Evolutionary conservation across 2,329 filamentous ascomycete genomes (phyloP).

Genomic region (Botryotinia narcissicola): DNA sequence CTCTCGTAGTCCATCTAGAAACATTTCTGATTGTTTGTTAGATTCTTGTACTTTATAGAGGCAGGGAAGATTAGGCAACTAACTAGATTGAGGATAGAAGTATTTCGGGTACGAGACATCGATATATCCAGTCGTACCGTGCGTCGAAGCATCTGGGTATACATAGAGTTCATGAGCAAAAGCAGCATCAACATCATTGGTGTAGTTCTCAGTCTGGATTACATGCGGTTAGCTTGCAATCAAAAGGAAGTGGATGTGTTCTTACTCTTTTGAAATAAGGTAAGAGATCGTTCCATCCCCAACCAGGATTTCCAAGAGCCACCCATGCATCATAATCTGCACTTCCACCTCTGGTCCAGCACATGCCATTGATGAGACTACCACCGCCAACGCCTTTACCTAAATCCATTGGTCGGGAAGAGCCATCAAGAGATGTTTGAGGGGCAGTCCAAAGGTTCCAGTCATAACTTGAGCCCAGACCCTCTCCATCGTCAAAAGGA

Average conservation of each 20-base stretch:
- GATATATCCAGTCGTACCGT: constrained; percentile 41
- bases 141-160: constrained; percentile 34
- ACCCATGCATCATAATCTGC: constrained; percentile 43
- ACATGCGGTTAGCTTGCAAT: background rate
- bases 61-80: background rate
- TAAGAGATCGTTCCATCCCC: constrained; percentile 40
- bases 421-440: constrained; percentile 38
- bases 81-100: constrained; percentile 44
- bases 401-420: constrained; percentile 29
- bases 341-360: constrained; percentile 29
- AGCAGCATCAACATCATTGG: constrained; percentile 30
- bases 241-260: background rate
- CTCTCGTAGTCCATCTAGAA: constrained; percentile 41
- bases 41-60: background rate
- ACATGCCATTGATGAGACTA: constrained; percentile 44
- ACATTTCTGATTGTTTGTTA: constrained; percentile 37
- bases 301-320: constrained; percentile 41
- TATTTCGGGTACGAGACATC: constrained; percentile 43
- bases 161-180: constrained; percentile 33
- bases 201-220: constrained; percentile 41
- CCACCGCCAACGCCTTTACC: constrained; percentile 40
- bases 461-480: constrained; percentile 42
- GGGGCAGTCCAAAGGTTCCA: constrained; percentile 43
- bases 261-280: constrained; percentile 44
- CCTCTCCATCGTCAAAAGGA: constrained; percentile 32